Percentiles rank a stretch among this genome's conserved stretches.
Conservation (phyloP, 129 eudicot species). For the Artemisia tridentata region DNA sequence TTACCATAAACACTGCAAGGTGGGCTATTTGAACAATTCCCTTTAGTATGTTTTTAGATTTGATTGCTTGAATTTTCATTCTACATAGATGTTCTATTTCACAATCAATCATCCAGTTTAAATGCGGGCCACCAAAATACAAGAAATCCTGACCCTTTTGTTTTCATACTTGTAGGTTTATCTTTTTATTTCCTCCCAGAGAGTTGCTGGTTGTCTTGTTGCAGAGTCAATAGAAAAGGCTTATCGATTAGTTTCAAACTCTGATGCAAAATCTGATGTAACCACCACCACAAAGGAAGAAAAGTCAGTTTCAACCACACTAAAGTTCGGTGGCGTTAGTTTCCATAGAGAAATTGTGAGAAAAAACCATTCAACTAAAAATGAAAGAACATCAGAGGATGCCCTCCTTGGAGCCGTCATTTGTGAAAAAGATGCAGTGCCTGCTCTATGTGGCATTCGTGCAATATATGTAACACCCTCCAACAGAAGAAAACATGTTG, state of each 20-base stretch:
- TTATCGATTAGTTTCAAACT: slow-evolving; percentile 41
- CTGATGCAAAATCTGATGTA: slow-evolving; percentile 26
- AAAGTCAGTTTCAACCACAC: slow-evolving; percentile 37
- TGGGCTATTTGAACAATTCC: slow-evolving; percentile 20
- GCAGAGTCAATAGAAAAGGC: slow-evolving; percentile 58
- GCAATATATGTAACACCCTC: slow-evolving; percentile 92
- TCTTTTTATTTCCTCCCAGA: slow-evolving; percentile 54
- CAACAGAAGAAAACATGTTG: slow-evolving; percentile 73
- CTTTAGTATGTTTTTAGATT: neutral
- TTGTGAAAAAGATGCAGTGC: slow-evolving; percentile 60
- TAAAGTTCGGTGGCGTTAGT: slow-evolving; percentile 60
- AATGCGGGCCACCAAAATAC: neutral
- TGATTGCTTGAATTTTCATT: neutral
- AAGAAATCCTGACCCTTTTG: neutral
- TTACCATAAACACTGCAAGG: slow-evolving; percentile 61
- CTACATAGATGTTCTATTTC: neutral
- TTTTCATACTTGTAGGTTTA: slow-evolving; percentile 47
- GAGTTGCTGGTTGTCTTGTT: slow-evolving; percentile 66
- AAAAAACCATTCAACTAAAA: slow-evolving; percentile 24
- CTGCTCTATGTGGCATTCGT: slow-evolving; percentile 76
- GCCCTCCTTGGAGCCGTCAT: slow-evolving; percentile 46
- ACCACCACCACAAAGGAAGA: slow-evolving; percentile 23
- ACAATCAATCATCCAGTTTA: neutral
- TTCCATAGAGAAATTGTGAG: slow-evolving; percentile 55
- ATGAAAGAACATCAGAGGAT: slow-evolving; percentile 21